Evolutionary conservation across 768 basidiomycete species (phyloP).

Genomic region (Russula earlei): DNA sequence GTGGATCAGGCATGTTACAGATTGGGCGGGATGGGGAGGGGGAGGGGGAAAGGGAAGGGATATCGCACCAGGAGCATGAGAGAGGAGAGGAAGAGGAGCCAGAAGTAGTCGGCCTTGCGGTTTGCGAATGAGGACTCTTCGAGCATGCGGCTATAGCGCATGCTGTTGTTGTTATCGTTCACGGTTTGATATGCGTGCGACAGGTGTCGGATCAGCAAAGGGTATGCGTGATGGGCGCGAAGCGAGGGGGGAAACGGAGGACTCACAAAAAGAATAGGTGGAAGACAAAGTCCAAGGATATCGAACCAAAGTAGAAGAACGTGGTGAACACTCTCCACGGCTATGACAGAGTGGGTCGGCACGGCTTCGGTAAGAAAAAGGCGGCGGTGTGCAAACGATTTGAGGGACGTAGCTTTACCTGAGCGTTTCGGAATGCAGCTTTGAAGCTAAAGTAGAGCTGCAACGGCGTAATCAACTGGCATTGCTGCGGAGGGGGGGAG

Average conservation of each 20-base stretch:
- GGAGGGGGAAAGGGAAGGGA: no score
- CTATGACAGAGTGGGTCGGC: conserved; percentile 31
- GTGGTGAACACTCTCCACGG: conserved; percentile 84
- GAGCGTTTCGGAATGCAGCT: conserved; percentile 69
- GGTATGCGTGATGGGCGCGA: no score
- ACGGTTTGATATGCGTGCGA: neutral
- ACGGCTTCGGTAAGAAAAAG: conserved; percentile 11
- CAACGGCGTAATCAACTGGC: conserved; percentile 78
- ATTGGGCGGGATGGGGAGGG: conserved; percentile 10
- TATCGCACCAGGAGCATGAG: conserved; percentile 73
- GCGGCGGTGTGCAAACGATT: neutral
- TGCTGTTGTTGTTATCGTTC: conserved; percentile 45
- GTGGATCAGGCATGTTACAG: neutral
- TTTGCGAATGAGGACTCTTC: conserved; percentile 96
- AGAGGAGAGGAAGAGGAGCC: conserved; percentile 81
- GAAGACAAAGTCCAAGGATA: conserved; percentile 91
- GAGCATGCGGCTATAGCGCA: conserved; percentile 94
- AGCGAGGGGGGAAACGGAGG: neutral
- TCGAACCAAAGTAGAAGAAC: conserved; percentile 92
- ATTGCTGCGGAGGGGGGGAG: conserved; percentile 54
- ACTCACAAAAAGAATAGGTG: conserved; percentile 98
- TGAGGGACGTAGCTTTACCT: conserved; percentile 38
- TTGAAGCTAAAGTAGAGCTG: conserved; percentile 92
- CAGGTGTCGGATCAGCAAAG: no score
- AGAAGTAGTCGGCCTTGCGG: conserved; percentile 87